Evolutionary conservation across 2,329 filamentous ascomycete species (phyloP).

Genomic region (Arthrobotrys conoides): DNA sequence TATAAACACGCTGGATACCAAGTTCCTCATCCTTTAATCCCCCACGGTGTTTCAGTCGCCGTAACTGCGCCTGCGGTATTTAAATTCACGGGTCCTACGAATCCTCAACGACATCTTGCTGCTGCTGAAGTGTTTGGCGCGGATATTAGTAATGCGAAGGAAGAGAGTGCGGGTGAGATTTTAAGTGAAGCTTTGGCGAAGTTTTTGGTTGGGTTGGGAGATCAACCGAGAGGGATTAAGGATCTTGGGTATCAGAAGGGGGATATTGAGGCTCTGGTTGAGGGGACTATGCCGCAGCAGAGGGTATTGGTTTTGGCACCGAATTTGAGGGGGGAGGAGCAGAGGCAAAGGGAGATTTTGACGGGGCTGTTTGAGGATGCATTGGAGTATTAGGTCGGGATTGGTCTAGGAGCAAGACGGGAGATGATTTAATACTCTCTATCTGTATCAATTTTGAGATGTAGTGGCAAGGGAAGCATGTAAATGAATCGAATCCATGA

Average conservation of each 20-base stretch:
- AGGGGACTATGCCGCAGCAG: constrained; percentile 93
- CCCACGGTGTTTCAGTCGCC: constrained; percentile 75
- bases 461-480: too few relatives aligned
- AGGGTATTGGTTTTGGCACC: constrained; percentile 93
- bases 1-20: constrained; percentile 92
- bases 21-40: constrained; percentile 83
- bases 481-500: too few relatives aligned
- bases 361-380: constrained; percentile 77
- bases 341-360: constrained; percentile 80
- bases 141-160: constrained; percentile 88
- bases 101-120: constrained; percentile 89
- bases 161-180: constrained; percentile 89
- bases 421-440: too few relatives aligned
- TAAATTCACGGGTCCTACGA: constrained; percentile 89
- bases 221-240: constrained; percentile 89
- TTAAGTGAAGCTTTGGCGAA: constrained; percentile 84
- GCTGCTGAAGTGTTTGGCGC: constrained; percentile 93
- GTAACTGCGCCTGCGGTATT: constrained; percentile 85
- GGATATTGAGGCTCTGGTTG: constrained; percentile 86
- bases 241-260: constrained; percentile 82
- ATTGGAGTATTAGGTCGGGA: constrained; percentile 69
- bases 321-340: constrained; percentile 78
- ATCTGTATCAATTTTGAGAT: background rate
- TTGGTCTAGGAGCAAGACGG: too few relatives aligned
- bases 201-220: constrained; percentile 86